These are phyloP conservation scores for Micromonas pusilla DNA, from an alignment of 139 green algal genomes.

Conservation along the genomic window DNA sequence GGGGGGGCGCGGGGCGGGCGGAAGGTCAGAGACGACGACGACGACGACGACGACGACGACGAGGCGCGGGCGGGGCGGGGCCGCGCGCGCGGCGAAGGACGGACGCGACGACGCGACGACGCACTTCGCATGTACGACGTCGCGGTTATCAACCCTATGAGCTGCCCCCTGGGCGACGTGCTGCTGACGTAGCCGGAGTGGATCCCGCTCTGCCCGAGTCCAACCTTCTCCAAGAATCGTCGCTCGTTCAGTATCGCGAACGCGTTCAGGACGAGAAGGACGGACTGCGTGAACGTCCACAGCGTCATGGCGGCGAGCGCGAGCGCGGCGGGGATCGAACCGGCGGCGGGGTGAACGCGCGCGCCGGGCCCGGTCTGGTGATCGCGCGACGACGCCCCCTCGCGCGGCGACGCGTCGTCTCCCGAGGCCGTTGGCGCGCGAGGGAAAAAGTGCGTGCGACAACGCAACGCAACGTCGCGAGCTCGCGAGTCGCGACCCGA, in stretches of 20 bases:
- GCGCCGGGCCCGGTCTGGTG: too few relatives aligned
- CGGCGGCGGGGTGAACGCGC: background rate
- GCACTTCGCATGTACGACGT: constrained; percentile 72
- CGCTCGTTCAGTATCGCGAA: constrained; percentile 86
- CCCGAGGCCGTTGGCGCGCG: too few relatives aligned
- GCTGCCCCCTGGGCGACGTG: constrained; percentile 61
- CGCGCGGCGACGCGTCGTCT: too few relatives aligned
- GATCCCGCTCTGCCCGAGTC: constrained; percentile 72
- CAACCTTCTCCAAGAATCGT: constrained; percentile 75
- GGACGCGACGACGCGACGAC: background rate
- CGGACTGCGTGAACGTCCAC: constrained; percentile 73
- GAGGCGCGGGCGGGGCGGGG: too few relatives aligned
- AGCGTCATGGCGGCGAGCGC: constrained; percentile 54
- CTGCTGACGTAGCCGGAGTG: background rate
- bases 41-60: background rate
- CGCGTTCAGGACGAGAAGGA: constrained; percentile 71
- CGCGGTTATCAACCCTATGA: constrained; percentile 81
- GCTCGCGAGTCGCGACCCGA: too few relatives aligned
- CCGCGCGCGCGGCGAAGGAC: too few relatives aligned
- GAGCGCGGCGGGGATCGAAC: background rate
- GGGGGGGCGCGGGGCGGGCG: background rate
- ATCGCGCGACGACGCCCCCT: too few relatives aligned
- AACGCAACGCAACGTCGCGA: too few relatives aligned
- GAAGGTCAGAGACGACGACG: background rate
- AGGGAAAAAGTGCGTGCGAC: too few relatives aligned